Evolutionary conservation across 2,329 filamentous ascomycete species (phyloP).

Genomic region (Aspergillus clavatus): DNA sequence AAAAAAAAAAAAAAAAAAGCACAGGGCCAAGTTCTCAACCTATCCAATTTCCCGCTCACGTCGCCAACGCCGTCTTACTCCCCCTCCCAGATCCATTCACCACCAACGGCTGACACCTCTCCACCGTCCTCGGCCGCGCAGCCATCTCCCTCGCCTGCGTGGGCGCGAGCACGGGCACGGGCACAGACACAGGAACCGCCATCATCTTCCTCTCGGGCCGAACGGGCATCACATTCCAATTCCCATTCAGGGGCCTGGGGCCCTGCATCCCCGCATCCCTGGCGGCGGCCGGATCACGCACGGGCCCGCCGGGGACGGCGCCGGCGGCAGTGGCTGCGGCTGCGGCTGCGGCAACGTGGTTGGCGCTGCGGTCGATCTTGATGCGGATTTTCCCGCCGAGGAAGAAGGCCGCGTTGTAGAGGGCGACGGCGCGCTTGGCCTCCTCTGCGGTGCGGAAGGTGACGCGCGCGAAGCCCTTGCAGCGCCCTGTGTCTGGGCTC

Average conservation of each 20-base stretch:
- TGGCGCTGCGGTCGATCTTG: slow-evolving; percentile 25
- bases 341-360: no score
- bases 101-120: slow-evolving; percentile 25
- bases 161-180: no score
- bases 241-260: no score
- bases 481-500: slow-evolving; percentile 18
- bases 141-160: no score
- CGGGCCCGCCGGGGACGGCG: no score
- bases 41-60: slow-evolving; percentile 3
- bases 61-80: slow-evolving; percentile 11
- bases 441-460: slow-evolving; percentile 33
- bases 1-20: no score
- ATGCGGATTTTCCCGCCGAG: slow-evolving; percentile 32
- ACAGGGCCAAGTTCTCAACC: no score
- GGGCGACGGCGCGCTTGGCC: slow-evolving; percentile 30
- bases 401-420: slow-evolving; percentile 32
- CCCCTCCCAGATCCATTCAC: slow-evolving; percentile 31
- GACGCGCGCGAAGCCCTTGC: slow-evolving; percentile 24
- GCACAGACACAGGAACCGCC: no score
- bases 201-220: neutral
- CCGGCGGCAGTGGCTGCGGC: no score
- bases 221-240: no score
- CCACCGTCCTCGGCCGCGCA: neutral
- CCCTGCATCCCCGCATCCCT: no score
- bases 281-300: no score